phyloP scores from a whole-genome alignment of 1,284 basidiomycete genomes.

The Pseudozyma thailandica region DNA sequence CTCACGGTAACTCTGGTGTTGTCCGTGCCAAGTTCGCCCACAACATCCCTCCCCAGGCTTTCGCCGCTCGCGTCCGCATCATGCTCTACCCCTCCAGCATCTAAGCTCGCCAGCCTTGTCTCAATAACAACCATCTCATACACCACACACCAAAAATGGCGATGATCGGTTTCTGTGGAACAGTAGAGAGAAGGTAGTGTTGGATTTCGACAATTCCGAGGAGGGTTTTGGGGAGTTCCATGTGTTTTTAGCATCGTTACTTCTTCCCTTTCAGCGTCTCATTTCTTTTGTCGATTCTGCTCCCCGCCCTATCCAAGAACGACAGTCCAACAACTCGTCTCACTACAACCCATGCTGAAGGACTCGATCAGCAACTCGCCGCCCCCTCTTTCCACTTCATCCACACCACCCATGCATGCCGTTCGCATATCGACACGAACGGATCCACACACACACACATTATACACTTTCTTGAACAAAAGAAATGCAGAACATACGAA shows the following conservation, averaged over 20 bases:
- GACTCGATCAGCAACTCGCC: constrained; percentile 16
- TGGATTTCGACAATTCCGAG: not conserved
- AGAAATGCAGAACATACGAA: constrained; percentile 49
- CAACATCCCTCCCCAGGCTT: constrained; percentile 95
- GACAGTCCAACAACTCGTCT: not conserved
- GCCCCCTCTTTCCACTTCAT: not conserved
- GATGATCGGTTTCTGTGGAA: constrained; percentile 29
- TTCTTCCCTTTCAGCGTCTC: constrained; percentile 18
- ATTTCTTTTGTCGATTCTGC: constrained; percentile 39
- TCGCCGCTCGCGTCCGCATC: constrained; percentile 93
- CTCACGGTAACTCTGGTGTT: constrained; percentile 83
- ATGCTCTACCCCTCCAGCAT: constrained; percentile 73
- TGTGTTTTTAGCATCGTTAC: constrained; percentile 49
- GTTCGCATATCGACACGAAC: constrained; percentile 16
- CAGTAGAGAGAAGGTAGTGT: not conserved
- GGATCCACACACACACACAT: constrained; percentile 11
- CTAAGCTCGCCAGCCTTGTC: constrained; percentile 24
- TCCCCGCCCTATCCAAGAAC: not conserved
- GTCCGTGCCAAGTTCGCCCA: constrained; percentile 97
- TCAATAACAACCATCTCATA: constrained; percentile 6
- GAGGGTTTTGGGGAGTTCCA: not conserved
- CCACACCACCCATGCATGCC: constrained; percentile 22
- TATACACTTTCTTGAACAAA: constrained; percentile 30
- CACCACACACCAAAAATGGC: constrained; percentile 31
- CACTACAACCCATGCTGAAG: constrained; percentile 6